Percentiles rank a stretch among this genome's conserved stretches.
Conservation (phyloP, 2,329 filamentous ascomycete genomes). For the Pseudogymnoascus sp. region DNA sequence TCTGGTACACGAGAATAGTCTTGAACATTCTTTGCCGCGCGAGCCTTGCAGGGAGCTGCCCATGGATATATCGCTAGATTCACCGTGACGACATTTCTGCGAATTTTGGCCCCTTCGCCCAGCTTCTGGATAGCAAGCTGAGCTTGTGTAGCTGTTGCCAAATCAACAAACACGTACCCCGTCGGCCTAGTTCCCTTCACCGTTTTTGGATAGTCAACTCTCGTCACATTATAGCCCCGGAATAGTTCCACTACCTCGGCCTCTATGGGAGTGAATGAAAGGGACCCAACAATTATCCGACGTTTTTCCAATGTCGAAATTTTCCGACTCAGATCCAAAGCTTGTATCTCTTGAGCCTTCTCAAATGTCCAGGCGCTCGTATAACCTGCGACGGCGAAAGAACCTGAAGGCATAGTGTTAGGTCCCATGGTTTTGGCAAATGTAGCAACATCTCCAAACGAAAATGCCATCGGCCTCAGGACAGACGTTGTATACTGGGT, state of each 20-base stretch:
- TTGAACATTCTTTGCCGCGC: background rate
- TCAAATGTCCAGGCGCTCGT: too few relatives aligned
- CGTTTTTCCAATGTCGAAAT: background rate
- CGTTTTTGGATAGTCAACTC: background rate
- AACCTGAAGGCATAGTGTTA: background rate
- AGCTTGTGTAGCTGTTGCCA: background rate
- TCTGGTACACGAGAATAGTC: too few relatives aligned
- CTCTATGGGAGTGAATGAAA: background rate
- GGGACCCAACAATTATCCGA: background rate
- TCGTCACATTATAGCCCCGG: background rate
- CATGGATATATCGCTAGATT: background rate
- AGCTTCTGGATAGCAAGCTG: background rate
- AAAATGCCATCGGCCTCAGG: background rate
- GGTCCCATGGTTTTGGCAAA: background rate
- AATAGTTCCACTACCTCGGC: background rate
- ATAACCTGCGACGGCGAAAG: background rate
- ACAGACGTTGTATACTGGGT: background rate
- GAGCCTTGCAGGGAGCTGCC: background rate
- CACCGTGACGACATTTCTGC: too few relatives aligned
- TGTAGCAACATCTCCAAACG: background rate
- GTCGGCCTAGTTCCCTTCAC: background rate
- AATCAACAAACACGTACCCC: background rate
- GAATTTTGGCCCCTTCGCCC: background rate
- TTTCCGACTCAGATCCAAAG: background rate
- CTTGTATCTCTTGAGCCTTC: background rate